phyloP scores from a whole-genome alignment of 345 rosid species.

The Alliaria petiolata region DNA sequence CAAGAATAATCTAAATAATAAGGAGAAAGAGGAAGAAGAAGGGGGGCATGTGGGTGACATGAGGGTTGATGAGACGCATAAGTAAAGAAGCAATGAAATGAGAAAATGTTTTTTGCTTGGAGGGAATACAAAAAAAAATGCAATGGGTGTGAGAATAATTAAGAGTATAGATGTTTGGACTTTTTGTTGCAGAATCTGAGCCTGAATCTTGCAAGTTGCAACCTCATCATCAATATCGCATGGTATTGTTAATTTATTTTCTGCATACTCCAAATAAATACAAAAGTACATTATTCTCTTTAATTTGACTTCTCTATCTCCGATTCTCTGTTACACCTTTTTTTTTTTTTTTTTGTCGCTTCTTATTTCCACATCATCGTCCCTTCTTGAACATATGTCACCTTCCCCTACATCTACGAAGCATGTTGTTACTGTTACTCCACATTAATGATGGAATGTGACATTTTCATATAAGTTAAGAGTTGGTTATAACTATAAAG shows the following conservation, averaged over 20 bases:
- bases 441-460: conserved; percentile 22
- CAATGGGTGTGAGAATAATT: conserved; percentile 35
- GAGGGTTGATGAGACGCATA: conserved; percentile 25
- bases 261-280: conserved; percentile 13
- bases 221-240: conserved; percentile 35
- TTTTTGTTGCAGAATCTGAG: conserved; percentile 41
- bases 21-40: neutral
- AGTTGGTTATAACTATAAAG: conserved; percentile 29
- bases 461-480: conserved; percentile 31
- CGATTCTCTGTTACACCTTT: neutral
- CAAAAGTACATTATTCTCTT: conserved; percentile 27
- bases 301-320: conserved; percentile 24
- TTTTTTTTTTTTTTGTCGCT: conserved; percentile 7
- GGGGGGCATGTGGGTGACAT: conserved; percentile 22
- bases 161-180: conserved; percentile 13
- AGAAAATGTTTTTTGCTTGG: neutral
- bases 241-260: conserved; percentile 7
- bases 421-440: conserved; percentile 29
- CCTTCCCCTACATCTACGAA: conserved; percentile 20
- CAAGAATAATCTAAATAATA: neutral
- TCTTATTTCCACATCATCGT: conserved; percentile 25
- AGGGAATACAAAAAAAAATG: conserved; percentile 2
- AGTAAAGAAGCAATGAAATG: conserved; percentile 7
- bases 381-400: conserved; percentile 29
- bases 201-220: conserved; percentile 52